Base-by-base conservation (phyloP, 2,329 filamentous ascomycete genomes). In the Neopestalotiopsis sp. region DNA sequence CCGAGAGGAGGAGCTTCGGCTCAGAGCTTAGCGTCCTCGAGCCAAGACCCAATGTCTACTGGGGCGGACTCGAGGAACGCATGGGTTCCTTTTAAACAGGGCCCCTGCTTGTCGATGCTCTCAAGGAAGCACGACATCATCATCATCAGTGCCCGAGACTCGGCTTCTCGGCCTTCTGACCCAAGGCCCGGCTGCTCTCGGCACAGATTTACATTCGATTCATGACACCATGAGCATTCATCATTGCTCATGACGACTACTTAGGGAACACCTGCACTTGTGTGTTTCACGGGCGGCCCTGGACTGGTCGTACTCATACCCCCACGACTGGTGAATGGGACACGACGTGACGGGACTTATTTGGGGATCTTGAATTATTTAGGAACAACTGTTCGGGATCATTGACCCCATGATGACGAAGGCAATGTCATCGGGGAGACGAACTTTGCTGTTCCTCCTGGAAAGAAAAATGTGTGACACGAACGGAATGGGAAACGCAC, bases 31-130 rank as follows among this genome's bases (percentile, higher is more conserved):
- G 81, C 73, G 81, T 91, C 20, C 83, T 91, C 32, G 89, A 91
- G 79, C 89, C 89, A 2, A 81, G 89, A 58, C 89, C 89, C 12
- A 83, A 90, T 45, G 87, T 90, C 66, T 90, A 89, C 79, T 91
- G 88, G 85, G 87, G 86, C 72, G 87, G 89, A 53, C 78, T 91
- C 62, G 89, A 90, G 79, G 89, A 90, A 80, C 83, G 88, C 66
- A 88, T 90, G 76, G 81, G 81, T 58, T 81, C 79, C 34, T 77
- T 83, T 45, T 80, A 76, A 72, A 56, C 20, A 20, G 9, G 14
- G 17, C 17, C 42, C n/a, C 3, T 13, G 14, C 49, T 7, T 30
- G 17, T 66, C 63, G 30, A 20, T 14, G 59, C 59, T 59, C 10
- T 12, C 24, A 13, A 7, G 9, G 45, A 49, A 13, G 24, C 17